Evolutionary conservation across 352 stramenopile species (phyloP).

Genomic region (Phytophthora parvispora): DNA sequence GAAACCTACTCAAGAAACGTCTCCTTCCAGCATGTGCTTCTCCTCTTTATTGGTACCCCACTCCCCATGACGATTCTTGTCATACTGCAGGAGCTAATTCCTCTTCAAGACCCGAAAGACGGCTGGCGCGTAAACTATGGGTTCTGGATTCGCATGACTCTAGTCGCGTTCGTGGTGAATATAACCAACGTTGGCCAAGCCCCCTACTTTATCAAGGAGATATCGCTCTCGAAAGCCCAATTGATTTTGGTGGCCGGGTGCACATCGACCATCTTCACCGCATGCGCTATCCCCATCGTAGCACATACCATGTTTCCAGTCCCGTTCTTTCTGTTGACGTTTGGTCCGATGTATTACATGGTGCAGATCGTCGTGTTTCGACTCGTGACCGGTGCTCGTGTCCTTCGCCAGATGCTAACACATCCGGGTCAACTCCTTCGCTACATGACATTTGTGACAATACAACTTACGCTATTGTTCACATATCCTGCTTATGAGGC

Average conservation of each 20-base stretch:
- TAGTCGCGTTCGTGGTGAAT: background rate
- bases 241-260: background rate
- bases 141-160: constrained; percentile 12
- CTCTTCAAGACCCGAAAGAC: constrained; percentile 11
- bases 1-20: constrained; percentile 6
- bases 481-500: constrained; percentile 19
- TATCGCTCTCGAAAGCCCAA: background rate
- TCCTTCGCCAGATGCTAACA: constrained; percentile 1
- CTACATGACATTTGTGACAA: constrained; percentile 7
- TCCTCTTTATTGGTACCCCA: constrained; percentile 5
- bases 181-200: constrained; percentile 1
- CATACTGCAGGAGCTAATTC: constrained; percentile 6
- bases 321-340: constrained; percentile 8
- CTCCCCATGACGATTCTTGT: constrained; percentile 7
- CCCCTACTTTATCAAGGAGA: background rate
- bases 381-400: background rate
- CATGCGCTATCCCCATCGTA: background rate
- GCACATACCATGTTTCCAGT: constrained; percentile 9
- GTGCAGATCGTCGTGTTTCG: constrained; percentile 6
- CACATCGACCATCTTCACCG: background rate
- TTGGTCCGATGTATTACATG: constrained; percentile 7
- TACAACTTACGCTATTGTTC: constrained; percentile 1
- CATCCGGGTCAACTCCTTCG: background rate
- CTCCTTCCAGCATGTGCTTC: background rate
- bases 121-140: constrained; percentile 19